A percentile compares a stretch with the other conserved stretches of the same genome.
These are phyloP conservation scores for Debaryomyces prosopidis DNA, from an alignment of 805 yeast genomes.

Conservation along the genomic window DNA sequence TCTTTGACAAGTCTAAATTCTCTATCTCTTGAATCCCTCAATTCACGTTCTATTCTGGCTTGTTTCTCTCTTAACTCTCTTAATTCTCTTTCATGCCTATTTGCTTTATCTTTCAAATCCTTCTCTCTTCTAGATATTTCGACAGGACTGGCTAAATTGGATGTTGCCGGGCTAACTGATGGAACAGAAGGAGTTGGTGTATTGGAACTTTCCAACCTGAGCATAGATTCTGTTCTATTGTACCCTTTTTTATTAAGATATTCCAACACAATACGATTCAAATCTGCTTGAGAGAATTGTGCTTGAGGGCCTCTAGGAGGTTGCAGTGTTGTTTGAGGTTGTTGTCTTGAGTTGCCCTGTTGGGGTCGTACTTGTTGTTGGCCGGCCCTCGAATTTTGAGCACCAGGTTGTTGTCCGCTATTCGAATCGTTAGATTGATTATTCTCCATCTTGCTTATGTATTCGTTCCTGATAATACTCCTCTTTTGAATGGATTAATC, in stretches of 20 bases:
- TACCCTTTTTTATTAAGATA: constrained; percentile 93
- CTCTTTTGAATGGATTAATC: too few relatives aligned
- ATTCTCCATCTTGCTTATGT: constrained; percentile 1
- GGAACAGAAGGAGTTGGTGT: constrained; percentile 53
- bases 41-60: constrained; percentile 34
- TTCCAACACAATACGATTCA: constrained; percentile 89
- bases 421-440: constrained; percentile 9
- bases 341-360: constrained; percentile 3
- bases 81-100: constrained; percentile 32
- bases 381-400: constrained; percentile 1
- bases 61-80: constrained; percentile 37
- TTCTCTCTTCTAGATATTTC: constrained; percentile 30
- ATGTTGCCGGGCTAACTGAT: constrained; percentile 47
- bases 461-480: too few relatives aligned
- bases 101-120: constrained; percentile 26
- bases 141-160: constrained; percentile 33
- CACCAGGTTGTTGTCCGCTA: constrained; percentile 1
- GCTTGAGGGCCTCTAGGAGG: constrained; percentile 29
- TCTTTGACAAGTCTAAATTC: constrained; percentile 39
- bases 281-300: constrained; percentile 77
- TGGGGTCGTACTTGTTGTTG: constrained; percentile 8
- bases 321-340: constrained; percentile 7
- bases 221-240: constrained; percentile 89
- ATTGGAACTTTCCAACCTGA: constrained; percentile 80
- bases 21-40: constrained; percentile 39